Evolutionary conservation across 1,139 yeast genomes (phyloP).

Genomic region (Pichia sp.): DNA sequence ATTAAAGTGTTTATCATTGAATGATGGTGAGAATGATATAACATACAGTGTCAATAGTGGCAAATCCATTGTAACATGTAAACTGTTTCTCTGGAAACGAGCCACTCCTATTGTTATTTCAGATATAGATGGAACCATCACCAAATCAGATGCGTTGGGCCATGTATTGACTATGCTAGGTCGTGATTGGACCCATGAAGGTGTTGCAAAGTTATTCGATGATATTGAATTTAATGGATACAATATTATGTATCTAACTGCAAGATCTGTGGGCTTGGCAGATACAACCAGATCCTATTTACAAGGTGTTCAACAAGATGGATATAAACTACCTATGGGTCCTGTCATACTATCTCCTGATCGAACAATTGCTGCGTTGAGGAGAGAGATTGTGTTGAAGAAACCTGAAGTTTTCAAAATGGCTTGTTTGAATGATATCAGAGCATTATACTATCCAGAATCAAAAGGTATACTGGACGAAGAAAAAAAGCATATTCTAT

Average conservation of each 20-base stretch:
- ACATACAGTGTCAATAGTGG: constrained; percentile 80
- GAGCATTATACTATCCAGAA: constrained; percentile 47
- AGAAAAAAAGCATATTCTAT: constrained; percentile 1
- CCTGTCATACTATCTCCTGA: constrained; percentile 97
- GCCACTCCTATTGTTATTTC: constrained; percentile 89
- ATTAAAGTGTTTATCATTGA: constrained; percentile 64
- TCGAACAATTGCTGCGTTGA: constrained; percentile 91
- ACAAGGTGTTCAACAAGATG: constrained; percentile 71
- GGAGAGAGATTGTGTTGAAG: constrained; percentile 84
- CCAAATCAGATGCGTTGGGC: constrained; percentile 96
- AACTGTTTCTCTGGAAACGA: constrained; percentile 79
- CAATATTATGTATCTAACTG: constrained; percentile 88
- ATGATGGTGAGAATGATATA: constrained; percentile 74
- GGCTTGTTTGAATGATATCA: constrained; percentile 91
- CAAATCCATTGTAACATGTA: constrained; percentile 68
- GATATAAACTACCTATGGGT: constrained; percentile 72
- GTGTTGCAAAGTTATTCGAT: constrained; percentile 85
- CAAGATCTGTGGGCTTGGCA: constrained; percentile 94
- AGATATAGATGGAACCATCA: constrained; percentile 97
- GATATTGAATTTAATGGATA: constrained; percentile 88
- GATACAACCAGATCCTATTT: constrained; percentile 87
- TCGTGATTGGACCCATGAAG: constrained; percentile 96
- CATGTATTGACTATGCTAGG: constrained; percentile 93
- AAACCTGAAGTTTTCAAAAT: constrained; percentile 97
- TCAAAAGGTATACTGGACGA: constrained; percentile 2